Conservation (phyloP, 2,329 filamentous ascomycete genomes). For the Neoarthrinium moseri region DNA sequence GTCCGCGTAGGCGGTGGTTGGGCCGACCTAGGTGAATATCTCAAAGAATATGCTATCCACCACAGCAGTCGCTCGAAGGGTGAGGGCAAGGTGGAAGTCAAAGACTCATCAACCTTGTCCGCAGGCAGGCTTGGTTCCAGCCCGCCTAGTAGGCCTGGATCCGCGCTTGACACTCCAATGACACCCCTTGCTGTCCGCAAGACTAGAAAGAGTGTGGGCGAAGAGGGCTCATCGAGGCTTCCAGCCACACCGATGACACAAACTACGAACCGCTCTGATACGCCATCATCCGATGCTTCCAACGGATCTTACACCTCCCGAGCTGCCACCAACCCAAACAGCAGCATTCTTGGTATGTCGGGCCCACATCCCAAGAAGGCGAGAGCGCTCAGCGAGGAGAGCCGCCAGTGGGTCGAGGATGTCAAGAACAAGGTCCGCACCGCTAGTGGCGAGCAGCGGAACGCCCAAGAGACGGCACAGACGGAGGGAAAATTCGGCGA, state of each 20-base stretch:
- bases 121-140: conserved; percentile 36
- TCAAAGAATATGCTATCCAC: conserved; percentile 89
- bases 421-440: conserved; percentile 78
- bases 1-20: conserved; percentile 97
- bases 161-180: conserved; percentile 35
- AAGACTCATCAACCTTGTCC: conserved; percentile 41
- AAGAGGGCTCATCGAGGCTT: conserved; percentile 28
- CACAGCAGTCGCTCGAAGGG: conserved; percentile 70
- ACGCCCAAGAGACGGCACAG: conserved; percentile 24
- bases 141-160: conserved; percentile 39
- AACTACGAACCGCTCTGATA: conserved; percentile 32
- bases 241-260: conserved; percentile 43
- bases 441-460: conserved; percentile 58
- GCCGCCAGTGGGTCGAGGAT: conserved; percentile 77
- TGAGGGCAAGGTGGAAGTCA: conserved; percentile 58
- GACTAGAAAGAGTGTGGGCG: conserved; percentile 45
- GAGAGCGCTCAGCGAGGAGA: conserved; percentile 69
- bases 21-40: conserved; percentile 93
- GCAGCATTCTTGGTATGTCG: conserved; percentile 64
- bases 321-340: conserved; percentile 53
- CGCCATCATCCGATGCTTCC: conserved; percentile 44
- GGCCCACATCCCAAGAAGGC: conserved; percentile 66
- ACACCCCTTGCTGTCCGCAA: conserved; percentile 55
- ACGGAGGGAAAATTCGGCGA: conserved; percentile 58
- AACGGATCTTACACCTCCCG: conserved; percentile 34